Evolutionary conservation across 164 flowering plant species (phyloP).

Genomic region (Vitis rotundifolia): DNA sequence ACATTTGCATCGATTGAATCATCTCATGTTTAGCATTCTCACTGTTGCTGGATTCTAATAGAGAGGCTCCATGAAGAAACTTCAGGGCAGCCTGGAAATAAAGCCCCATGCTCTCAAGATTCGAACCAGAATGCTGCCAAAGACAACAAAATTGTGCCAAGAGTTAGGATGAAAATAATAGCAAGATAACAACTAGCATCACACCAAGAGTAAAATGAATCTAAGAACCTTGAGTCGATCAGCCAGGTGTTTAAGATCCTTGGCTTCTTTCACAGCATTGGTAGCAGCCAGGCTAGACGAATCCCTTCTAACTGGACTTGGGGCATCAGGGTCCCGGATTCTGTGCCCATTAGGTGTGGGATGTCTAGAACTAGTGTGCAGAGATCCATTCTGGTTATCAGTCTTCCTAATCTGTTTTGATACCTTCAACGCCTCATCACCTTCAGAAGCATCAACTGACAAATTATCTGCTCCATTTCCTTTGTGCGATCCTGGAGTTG

Average conservation of each 20-base stretch:
- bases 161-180: slow-evolving; percentile 7
- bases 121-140: slow-evolving; percentile 62
- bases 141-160: slow-evolving; percentile 5
- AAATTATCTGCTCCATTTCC: slow-evolving; percentile 33
- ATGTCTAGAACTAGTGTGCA: slow-evolving; percentile 33
- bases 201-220: slow-evolving; percentile 10
- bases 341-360: slow-evolving; percentile 41
- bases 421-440: slow-evolving; percentile 37
- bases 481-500: slow-evolving; percentile 30
- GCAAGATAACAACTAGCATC: background rate
- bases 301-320: slow-evolving; percentile 74
- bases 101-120: slow-evolving; percentile 54
- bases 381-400: slow-evolving; percentile 47
- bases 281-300: slow-evolving; percentile 62
- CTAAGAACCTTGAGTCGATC: slow-evolving; percentile 78
- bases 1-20: slow-evolving; percentile 56
- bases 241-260: slow-evolving; percentile 81
- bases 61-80: slow-evolving; percentile 84
- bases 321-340: slow-evolving; percentile 51
- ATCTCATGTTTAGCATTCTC: slow-evolving; percentile 69
- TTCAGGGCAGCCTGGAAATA: slow-evolving; percentile 93
- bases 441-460: slow-evolving; percentile 34
- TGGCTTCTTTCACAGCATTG: slow-evolving; percentile 85
- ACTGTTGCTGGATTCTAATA: slow-evolving; percentile 56
- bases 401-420: slow-evolving; percentile 37